Evolutionary conservation across 2,329 filamentous ascomycete species (phyloP).

Genomic region (Colletotrichum spinosum): DNA sequence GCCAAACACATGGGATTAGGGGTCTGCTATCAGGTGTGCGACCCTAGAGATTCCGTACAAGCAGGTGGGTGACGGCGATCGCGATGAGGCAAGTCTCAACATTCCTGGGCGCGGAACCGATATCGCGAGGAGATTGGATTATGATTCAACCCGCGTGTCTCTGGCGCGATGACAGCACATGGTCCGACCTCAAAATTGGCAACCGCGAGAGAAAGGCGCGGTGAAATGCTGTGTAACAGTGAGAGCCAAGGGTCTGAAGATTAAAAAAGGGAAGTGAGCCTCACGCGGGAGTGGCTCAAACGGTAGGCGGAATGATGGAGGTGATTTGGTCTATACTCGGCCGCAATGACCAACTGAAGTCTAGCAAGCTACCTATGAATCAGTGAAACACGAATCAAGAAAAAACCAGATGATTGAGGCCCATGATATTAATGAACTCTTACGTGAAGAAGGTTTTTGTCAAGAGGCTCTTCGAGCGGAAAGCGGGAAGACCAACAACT

Average conservation of each 20-base stretch:
- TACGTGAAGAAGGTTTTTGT: neutral
- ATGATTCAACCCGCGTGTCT: slow-evolving; percentile 13
- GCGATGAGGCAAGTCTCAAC: slow-evolving; percentile 26
- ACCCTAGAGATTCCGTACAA: slow-evolving; percentile 11
- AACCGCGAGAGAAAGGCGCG: neutral
- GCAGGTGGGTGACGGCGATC: neutral
- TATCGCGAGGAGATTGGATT: slow-evolving; percentile 26
- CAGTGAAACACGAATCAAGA: no score
- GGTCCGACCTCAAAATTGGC: slow-evolving; percentile 15
- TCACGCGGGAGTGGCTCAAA: neutral
- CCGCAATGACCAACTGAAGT: no score
- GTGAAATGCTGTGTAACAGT: slow-evolving; percentile 5
- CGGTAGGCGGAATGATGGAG: slow-evolving; percentile 14
- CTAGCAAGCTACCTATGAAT: neutral
- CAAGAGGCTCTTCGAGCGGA: slow-evolving; percentile 28
- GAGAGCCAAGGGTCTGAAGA: neutral
- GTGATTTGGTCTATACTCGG: no score
- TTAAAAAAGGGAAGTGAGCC: neutral
- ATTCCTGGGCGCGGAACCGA: slow-evolving; percentile 28
- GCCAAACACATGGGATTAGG: neutral
- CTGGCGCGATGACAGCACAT: slow-evolving; percentile 4
- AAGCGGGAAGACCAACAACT: slow-evolving; percentile 3
- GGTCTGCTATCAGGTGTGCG: slow-evolving; percentile 5
- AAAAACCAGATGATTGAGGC: no score
- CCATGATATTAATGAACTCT: no score